Evolutionary conservation across 78 protist species (phyloP).

Genomic region (Dictyostelium intermedium): DNA sequence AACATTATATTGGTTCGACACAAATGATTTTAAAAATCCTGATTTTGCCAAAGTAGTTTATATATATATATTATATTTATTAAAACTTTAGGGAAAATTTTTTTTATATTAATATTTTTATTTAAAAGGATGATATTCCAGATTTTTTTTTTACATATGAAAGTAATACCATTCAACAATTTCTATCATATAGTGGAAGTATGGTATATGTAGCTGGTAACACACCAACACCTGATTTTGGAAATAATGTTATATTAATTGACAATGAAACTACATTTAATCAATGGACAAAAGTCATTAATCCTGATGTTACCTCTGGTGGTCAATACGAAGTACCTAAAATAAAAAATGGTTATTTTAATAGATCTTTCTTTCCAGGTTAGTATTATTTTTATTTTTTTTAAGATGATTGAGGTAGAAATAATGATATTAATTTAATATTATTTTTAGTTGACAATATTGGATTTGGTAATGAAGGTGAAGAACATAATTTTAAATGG

Average conservation of each 20-base stretch:
- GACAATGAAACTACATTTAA: not conserved
- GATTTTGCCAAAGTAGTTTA: not conserved
- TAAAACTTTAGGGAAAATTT: too few species aligned
- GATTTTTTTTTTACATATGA: not conserved
- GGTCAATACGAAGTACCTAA: not conserved
- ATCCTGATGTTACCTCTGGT: not conserved
- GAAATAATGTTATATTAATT: not conserved
- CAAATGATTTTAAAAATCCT: not conserved
- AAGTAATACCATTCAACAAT: not conserved
- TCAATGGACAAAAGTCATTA: not conserved
- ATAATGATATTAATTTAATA: too few species aligned
- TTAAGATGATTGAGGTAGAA: too few species aligned
- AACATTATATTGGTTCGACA: not conserved
- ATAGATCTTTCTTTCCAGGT: not conserved
- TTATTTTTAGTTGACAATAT: not conserved
- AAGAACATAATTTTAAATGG: not conserved
- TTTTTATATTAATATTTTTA: too few species aligned
- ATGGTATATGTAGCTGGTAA: not conserved
- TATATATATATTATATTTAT: too few species aligned
- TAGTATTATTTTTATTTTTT: not conserved
- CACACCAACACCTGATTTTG: not conserved
- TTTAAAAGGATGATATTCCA: not conserved
- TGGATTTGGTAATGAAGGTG: constrained; percentile 9
- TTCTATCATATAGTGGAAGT: not conserved
- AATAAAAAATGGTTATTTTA: not conserved